Conservation (phyloP, 495 filamentous ascomycete genomes). For the Daldinia loculata region DNA sequence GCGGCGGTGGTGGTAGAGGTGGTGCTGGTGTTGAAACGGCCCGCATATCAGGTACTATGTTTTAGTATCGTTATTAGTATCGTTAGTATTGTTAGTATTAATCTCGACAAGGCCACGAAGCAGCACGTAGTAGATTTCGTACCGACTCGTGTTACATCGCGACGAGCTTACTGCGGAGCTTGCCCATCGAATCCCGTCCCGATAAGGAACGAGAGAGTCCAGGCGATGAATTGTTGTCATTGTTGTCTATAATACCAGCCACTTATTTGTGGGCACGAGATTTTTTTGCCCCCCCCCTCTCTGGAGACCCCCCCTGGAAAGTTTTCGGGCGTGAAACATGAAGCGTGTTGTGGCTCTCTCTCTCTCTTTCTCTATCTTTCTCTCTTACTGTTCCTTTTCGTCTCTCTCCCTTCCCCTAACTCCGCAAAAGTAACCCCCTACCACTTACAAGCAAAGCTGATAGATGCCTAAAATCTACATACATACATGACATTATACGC, state of each 20-base stretch:
- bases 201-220: conserved; percentile 25
- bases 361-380: neutral
- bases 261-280: conserved; percentile 45
- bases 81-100: conserved; percentile 4
- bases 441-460: conserved; percentile 16
- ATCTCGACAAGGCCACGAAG: conserved; percentile 27
- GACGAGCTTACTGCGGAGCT: conserved; percentile 40
- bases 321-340: conserved; percentile 38
- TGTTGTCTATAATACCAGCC: conserved; percentile 44
- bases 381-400: neutral
- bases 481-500: conserved; percentile 7
- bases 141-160: conserved; percentile 37
- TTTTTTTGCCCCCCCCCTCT: neutral
- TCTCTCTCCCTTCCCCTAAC: conserved; percentile 12
- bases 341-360: conserved; percentile 38
- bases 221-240: conserved; percentile 15
- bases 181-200: conserved; percentile 29
- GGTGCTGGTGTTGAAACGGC: conserved; percentile 24
- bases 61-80: neutral
- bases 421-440: conserved; percentile 20
- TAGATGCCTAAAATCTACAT: conserved; percentile 28
- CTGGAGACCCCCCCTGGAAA: conserved; percentile 15
- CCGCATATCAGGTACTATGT: conserved; percentile 13
- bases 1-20: too few relatives aligned
- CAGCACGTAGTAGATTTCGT: conserved; percentile 11